Conservation (phyloP, 305 asterid species). For the Coffea humblotiana region DNA sequence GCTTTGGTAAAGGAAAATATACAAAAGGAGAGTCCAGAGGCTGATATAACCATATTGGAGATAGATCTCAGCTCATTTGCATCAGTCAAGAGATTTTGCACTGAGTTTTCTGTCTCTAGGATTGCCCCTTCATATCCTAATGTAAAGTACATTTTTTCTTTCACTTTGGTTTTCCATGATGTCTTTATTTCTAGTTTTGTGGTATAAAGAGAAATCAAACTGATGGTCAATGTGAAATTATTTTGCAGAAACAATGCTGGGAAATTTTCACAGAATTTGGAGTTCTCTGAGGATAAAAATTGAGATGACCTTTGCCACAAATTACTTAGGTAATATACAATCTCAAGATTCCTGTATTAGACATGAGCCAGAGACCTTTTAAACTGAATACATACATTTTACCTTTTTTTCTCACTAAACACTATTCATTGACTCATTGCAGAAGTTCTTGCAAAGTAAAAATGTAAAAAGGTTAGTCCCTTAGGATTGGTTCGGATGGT, state of each 20-base stretch:
- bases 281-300: conserved; percentile 90
- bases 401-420: neutral
- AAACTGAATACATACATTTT: too few species aligned
- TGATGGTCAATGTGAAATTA: conserved; percentile 4
- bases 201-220: neutral
- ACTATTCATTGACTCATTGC: too few species aligned
- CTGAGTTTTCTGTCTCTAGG: conserved; percentile 77
- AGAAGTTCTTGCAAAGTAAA: neutral
- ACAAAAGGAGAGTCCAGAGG: conserved; percentile 52
- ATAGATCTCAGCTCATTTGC: conserved; percentile 84
- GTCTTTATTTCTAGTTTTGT: conserved; percentile 11
- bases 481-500: too few species aligned
- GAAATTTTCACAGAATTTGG: conserved; percentile 82
- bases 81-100: conserved; percentile 78
- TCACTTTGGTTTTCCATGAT: neutral
- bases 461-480: too few species aligned
- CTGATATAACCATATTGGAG: conserved; percentile 68
- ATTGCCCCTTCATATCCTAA: conserved; percentile 83
- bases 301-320: conserved; percentile 98
- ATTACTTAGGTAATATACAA: conserved; percentile 62
- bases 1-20: conserved; percentile 59
- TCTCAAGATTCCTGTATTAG: neutral
- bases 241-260: conserved; percentile 95
- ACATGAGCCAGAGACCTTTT: too few species aligned
- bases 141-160: conserved; percentile 39